A percentile compares a stretch with the other conserved stretches of the same genome.
Evolutionary conservation across 768 basidiomycete genomes (phyloP).

Genomic region (Lentinula boryana): DNA sequence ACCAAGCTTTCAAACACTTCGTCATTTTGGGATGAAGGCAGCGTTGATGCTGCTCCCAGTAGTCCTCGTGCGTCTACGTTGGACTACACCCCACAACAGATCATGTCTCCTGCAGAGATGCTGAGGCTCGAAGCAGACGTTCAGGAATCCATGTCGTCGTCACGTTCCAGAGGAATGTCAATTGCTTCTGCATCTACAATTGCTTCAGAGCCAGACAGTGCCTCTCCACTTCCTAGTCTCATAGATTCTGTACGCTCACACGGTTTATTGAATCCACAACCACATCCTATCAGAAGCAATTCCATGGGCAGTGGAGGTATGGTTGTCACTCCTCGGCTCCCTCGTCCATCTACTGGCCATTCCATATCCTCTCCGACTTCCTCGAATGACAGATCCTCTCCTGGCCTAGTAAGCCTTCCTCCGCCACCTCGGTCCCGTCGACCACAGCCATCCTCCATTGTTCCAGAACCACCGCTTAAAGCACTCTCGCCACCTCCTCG

Average conservation of each 20-base stretch:
- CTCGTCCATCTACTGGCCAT: constrained; percentile 4
- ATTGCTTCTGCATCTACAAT: constrained; percentile 33
- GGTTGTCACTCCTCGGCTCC: constrained; percentile 13
- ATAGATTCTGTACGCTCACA: not conserved
- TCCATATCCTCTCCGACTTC: not conserved
- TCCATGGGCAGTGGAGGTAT: constrained; percentile 23
- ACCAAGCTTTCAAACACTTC: constrained; percentile 18
- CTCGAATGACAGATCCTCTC: not conserved
- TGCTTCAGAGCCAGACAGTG: constrained; percentile 4
- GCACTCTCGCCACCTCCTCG: constrained; percentile 2
- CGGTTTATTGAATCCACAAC: not conserved
- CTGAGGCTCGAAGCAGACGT: constrained; percentile 52
- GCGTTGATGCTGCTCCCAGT: constrained; percentile 26
- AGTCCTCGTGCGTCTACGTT: constrained; percentile 24
- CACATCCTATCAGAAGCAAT: constrained; percentile 1
- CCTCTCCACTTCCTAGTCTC: not conserved
- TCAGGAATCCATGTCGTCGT: constrained; percentile 16
- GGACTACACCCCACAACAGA: constrained; percentile 58
- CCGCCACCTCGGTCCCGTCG: constrained; percentile 9
- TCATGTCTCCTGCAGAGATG: constrained; percentile 64
- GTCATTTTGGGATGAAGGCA: constrained; percentile 47
- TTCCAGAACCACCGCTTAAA: not conserved
- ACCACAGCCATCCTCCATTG: not conserved
- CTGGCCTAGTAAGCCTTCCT: constrained; percentile 5
- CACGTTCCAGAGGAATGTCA: constrained; percentile 29